A percentile compares a stretch with the other conserved stretches of the same genome.
These are phyloP conservation scores for Endoconidiophora polonica DNA, from an alignment of 2,329 filamentous ascomycete species.

Conservation along the genomic window DNA sequence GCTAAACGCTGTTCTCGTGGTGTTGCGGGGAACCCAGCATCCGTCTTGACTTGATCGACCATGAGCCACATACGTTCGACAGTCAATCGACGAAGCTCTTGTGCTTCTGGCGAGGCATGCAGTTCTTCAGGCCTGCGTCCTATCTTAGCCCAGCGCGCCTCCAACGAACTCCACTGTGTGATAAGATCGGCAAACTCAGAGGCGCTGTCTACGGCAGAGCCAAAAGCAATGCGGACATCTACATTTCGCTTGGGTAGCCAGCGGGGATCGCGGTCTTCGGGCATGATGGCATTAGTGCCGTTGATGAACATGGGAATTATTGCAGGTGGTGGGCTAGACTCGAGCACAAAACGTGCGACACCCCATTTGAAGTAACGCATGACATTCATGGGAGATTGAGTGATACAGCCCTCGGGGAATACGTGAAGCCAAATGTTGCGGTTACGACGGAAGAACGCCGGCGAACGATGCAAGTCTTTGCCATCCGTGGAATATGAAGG, in stretches of 20 bases:
- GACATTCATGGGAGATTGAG: constrained; percentile 62
- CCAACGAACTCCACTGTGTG: constrained; percentile 46
- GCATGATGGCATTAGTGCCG: constrained; percentile 76
- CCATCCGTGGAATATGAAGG: constrained; percentile 49
- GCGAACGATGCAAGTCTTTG: constrained; percentile 48
- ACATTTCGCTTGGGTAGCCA: constrained; percentile 64
- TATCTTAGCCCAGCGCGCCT: constrained; percentile 15
- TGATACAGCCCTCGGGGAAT: constrained; percentile 88
- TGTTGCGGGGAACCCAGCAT: constrained; percentile 60
- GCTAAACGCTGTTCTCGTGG: constrained; percentile 61
- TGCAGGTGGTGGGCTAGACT: constrained; percentile 72
- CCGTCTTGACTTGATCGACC: constrained; percentile 59
- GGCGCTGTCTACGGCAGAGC: constrained; percentile 59
- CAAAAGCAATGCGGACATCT: constrained; percentile 58
- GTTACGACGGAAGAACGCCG: constrained; percentile 53
- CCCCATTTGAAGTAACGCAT: constrained; percentile 99
- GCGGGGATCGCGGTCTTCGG: constrained; percentile 69
- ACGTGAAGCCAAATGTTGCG: constrained; percentile 80
- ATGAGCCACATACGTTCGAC: constrained; percentile 62
- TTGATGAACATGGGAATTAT: constrained; percentile 91
- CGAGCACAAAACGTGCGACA: constrained; percentile 75
- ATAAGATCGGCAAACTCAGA: constrained; percentile 63
- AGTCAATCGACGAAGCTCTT: constrained; percentile 56
- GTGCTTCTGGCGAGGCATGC: constrained; percentile 56
- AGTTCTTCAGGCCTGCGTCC: constrained; percentile 35